Percentiles rank a stretch among this genome's conserved stretches.
phyloP scores from a whole-genome alignment of 176 grass and related monocot genomes.

The Oryza punctata region DNA sequence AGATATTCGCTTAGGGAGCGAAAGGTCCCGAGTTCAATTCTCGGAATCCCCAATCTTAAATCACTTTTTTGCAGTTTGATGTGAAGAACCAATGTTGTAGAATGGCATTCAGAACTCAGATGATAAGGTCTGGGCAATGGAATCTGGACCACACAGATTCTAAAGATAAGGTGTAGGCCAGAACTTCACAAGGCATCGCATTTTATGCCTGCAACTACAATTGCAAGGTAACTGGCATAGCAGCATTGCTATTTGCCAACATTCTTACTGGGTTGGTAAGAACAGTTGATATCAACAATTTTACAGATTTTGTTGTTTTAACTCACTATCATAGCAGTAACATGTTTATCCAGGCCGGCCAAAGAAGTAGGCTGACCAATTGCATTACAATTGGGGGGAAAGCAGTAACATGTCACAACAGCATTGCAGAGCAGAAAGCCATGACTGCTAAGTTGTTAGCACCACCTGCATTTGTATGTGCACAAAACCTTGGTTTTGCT shows the following conservation, averaged over 20 bases:
- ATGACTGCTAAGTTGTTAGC: background rate
- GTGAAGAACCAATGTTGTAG: background rate
- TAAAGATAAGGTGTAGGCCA: too few relatives aligned
- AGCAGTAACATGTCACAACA: background rate
- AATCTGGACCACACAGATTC: constrained; percentile 34
- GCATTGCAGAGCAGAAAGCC: background rate
- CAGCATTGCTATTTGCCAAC: background rate
- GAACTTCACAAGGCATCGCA: too few relatives aligned
- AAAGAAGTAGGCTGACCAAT: too few relatives aligned
- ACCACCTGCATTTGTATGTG: background rate
- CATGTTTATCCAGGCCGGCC: too few relatives aligned
- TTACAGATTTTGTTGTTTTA: background rate
- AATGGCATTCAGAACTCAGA: background rate
- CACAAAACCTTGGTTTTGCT: background rate
- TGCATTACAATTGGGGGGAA: too few relatives aligned
- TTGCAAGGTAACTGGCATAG: background rate
- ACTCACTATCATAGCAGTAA: background rate
- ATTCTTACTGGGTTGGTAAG: background rate
- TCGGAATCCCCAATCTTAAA: constrained; percentile 31
- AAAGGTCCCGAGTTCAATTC: constrained; percentile 46
- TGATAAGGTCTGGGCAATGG: background rate
- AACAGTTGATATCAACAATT: background rate
- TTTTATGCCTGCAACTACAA: too few relatives aligned
- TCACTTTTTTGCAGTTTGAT: background rate
- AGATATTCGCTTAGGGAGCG: constrained; percentile 42